Conservation (phyloP, 495 filamentous ascomycete genomes). For the Talaromyces proteolyticus region DNA sequence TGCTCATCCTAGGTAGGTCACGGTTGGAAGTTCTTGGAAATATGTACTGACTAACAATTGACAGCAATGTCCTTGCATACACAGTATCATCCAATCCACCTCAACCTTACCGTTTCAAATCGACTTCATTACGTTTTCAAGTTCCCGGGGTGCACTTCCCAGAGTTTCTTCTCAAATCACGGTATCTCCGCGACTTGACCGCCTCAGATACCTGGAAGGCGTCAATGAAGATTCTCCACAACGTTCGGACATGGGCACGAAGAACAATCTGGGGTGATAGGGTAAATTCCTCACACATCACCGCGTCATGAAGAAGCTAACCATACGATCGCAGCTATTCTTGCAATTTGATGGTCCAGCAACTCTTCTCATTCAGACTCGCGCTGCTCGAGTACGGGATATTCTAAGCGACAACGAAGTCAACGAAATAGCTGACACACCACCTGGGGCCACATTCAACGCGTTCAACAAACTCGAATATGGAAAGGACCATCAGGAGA, state of each 20-base stretch:
- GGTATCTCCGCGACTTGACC: conserved; percentile 66
- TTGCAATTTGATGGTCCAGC: conserved; percentile 81
- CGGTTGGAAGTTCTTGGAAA: not conserved
- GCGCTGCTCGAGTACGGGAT: conserved; percentile 69
- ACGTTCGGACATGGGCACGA: conserved; percentile 64
- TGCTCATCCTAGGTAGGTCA: conserved; percentile 60
- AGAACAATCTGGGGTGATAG: conserved; percentile 91
- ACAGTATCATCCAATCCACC: conserved; percentile 62
- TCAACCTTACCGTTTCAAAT: conserved; percentile 77
- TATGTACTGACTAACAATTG: conserved; percentile 1
- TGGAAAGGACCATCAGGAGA: conserved; percentile 7
- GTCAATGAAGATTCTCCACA: conserved; percentile 53
- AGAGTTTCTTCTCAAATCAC: conserved; percentile 50
- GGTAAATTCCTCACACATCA: conserved; percentile 29
- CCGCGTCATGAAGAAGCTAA: not conserved
- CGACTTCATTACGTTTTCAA: conserved; percentile 69
- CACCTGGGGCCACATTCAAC: conserved; percentile 48
- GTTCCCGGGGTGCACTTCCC: conserved; percentile 58
- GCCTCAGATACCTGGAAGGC: conserved; percentile 64
- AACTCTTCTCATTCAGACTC: conserved; percentile 79
- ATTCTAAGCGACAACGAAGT: conserved; percentile 68
- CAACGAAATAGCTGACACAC: conserved; percentile 76
- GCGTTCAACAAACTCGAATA: conserved; percentile 36
- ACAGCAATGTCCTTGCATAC: conserved; percentile 85
- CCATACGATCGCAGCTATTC: conserved; percentile 54